Base-by-base conservation (phyloP, 768 basidiomycete species). In the Lactifluus volemus region DNA sequence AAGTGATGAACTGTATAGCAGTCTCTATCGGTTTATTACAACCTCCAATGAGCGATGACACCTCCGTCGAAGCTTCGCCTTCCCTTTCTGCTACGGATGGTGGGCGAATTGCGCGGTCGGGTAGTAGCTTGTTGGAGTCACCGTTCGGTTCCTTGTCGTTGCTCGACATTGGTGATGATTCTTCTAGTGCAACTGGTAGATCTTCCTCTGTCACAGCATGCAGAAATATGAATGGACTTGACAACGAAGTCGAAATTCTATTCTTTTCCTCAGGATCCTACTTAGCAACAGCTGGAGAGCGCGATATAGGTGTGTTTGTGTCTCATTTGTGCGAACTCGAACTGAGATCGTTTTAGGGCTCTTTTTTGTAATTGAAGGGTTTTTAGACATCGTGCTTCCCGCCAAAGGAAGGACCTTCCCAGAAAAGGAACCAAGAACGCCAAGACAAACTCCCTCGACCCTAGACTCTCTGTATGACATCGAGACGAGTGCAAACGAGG, bases 1-100 rank as follows among this genome's bases (percentile, higher is more conserved):
- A 92, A 66, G 95, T 99, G 36, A 94, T 98, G 92, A 88, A 89
- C 0, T 96, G 92, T 71, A 95, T 99, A 62, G 94, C 96, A 1
- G 95, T 96, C 71, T 96, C 93, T 2, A 98, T 99, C 60, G 97
- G 97, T 4, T 79, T 99, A 12, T 75, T 92, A 25, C 95, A 97
- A 65, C 90, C 94, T 4, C 85, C 92, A 3, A 73, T 89, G 19
- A 88, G 85, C 58, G 84, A 81, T 45, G 77, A 75, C 49, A 84
- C 84, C 41, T 88, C 86, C 2, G 73, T 80, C 2, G 85, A 86
- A 63, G 79, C 81, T 2, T 88, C 88, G 0, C 88, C 89, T 45
- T 78, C 78, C 9, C 75, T 85, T 51, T 76, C 76, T 2, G 80
- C 86, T 2, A 73, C 69, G 67, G 81, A 74, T 61, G 70, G 64